Conservation (phyloP, 2,329 filamentous ascomycete genomes). For the Penicillium sp. region DNA sequence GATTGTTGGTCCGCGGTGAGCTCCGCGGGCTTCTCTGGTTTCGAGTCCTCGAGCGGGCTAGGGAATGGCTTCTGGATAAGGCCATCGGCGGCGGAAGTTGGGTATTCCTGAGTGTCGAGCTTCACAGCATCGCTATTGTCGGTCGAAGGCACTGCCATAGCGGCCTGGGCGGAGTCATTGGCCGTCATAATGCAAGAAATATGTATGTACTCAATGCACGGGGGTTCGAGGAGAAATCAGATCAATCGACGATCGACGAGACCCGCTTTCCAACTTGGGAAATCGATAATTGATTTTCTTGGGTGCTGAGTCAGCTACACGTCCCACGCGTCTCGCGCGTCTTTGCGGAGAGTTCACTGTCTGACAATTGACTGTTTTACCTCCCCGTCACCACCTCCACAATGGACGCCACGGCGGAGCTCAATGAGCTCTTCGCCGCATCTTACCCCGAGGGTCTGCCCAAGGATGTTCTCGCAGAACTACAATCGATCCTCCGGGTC, state of each 20-base stretch:
- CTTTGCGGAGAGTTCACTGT: conserved; percentile 1
- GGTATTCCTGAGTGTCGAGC: conserved; percentile 26
- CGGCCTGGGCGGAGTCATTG: conserved; percentile 9
- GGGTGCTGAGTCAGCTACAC: conserved; percentile 22
- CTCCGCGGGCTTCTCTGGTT: conserved; percentile 51
- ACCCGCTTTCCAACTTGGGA: conserved; percentile 1
- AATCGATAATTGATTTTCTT: conserved; percentile 15
- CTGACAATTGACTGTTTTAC: neutral
- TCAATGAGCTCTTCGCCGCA: conserved; percentile 56
- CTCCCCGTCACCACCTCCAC: conserved; percentile 4
- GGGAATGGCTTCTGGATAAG: conserved; percentile 54
- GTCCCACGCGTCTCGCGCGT: conserved; percentile 19
- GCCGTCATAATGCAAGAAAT: conserved; percentile 7
- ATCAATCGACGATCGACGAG: neutral
- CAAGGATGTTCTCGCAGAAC: conserved; percentile 70
- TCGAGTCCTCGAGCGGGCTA: conserved; percentile 54
- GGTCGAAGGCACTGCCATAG: conserved; percentile 3
- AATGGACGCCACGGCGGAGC: conserved; percentile 51
- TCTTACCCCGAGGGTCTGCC: conserved; percentile 57
- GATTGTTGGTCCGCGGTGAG: conserved; percentile 70
- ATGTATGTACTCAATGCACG: neutral
- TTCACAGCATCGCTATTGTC: conserved; percentile 11
- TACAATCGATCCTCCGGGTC: conserved; percentile 79
- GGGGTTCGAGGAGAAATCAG: conserved; percentile 2
- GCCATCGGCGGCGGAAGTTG: conserved; percentile 36